Conservation (phyloP, 257 asterid genomes). For the Thymus mandschuricus region DNA sequence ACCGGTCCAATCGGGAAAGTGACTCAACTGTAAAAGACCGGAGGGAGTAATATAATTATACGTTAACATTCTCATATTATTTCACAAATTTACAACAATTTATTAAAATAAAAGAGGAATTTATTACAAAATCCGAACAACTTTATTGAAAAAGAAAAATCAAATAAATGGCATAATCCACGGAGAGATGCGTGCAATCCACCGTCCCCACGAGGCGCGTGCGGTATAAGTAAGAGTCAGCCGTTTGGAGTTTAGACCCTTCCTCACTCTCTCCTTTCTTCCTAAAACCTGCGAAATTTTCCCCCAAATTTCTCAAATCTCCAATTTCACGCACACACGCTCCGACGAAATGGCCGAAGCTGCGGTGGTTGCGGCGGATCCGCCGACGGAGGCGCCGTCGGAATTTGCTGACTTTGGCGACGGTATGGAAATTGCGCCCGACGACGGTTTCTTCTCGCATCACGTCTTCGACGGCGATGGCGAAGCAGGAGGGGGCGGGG, state of each 20-base stretch:
- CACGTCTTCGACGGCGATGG: constrained; percentile 29
- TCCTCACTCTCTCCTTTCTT: not conserved
- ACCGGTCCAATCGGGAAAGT: no score
- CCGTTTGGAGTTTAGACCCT: constrained; percentile 24
- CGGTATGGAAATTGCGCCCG: constrained; percentile 54
- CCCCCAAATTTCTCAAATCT: constrained; percentile 14
- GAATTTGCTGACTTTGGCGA: constrained; percentile 35
- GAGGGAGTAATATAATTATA: not conserved
- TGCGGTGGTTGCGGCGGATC: constrained; percentile 44
- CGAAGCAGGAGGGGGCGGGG: constrained; percentile 22
- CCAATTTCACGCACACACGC: constrained; percentile 1
- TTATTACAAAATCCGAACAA: constrained; percentile 7
- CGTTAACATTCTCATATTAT: not conserved
- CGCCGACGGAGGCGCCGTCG: constrained; percentile 24
- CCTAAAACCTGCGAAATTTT: constrained; percentile 36
- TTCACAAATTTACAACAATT: not conserved
- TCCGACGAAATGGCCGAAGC: constrained; percentile 45
- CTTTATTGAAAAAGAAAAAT: not conserved
- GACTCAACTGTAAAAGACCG: no score
- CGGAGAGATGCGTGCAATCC: constrained; percentile 13
- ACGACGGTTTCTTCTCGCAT: constrained; percentile 45
- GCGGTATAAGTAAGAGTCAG: not conserved
- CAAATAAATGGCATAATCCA: not conserved
- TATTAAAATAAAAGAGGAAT: not conserved
- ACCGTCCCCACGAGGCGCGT: constrained; percentile 28